Evolutionary conservation across 1,139 yeast genomes (phyloP).

Genomic region (Debaryomyces sp.): DNA sequence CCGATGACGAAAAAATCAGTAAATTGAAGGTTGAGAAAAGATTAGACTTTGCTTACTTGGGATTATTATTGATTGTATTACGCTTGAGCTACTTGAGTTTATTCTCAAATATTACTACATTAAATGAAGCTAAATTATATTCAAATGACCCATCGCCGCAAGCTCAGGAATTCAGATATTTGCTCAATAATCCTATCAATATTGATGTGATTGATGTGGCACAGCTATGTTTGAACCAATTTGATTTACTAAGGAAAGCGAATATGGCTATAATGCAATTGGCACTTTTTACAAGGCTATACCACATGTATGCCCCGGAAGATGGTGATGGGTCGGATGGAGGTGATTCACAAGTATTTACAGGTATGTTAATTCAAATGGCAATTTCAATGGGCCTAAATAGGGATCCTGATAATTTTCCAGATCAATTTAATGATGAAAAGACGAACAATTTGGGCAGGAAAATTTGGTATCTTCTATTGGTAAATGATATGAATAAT

Average conservation of each 20-base stretch:
- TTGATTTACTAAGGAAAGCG: slow-evolving; percentile 37
- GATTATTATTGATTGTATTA: slow-evolving; percentile 29
- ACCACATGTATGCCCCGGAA: slow-evolving; percentile 49
- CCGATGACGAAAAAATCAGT: slow-evolving; percentile 18
- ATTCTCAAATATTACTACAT: slow-evolving; percentile 32
- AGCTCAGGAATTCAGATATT: slow-evolving; percentile 26
- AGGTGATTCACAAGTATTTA: slow-evolving; percentile 44
- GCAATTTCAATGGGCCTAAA: slow-evolving; percentile 50
- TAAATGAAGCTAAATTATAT: slow-evolving; percentile 30
- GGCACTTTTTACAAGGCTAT: slow-evolving; percentile 38
- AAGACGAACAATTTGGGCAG: slow-evolving; percentile 34
- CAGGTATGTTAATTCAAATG: slow-evolving; percentile 41
- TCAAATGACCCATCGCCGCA: slow-evolving; percentile 24
- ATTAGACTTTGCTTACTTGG: slow-evolving; percentile 37
- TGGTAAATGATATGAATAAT: slow-evolving; percentile 40
- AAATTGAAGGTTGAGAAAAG: slow-evolving; percentile 27
- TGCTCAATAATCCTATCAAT: slow-evolving; percentile 33
- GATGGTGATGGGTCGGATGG: slow-evolving; percentile 54
- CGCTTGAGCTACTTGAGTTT: slow-evolving; percentile 34
- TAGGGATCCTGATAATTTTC: slow-evolving; percentile 39
- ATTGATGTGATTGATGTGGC: slow-evolving; percentile 39
- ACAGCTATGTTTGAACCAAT: slow-evolving; percentile 39
- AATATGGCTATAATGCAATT: slow-evolving; percentile 55
- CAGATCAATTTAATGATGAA: slow-evolving; percentile 23
- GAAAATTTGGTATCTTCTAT: slow-evolving; percentile 36